Conservation (phyloP, 179 eudicot genomes). For the Pouteria campechiana region DNA sequence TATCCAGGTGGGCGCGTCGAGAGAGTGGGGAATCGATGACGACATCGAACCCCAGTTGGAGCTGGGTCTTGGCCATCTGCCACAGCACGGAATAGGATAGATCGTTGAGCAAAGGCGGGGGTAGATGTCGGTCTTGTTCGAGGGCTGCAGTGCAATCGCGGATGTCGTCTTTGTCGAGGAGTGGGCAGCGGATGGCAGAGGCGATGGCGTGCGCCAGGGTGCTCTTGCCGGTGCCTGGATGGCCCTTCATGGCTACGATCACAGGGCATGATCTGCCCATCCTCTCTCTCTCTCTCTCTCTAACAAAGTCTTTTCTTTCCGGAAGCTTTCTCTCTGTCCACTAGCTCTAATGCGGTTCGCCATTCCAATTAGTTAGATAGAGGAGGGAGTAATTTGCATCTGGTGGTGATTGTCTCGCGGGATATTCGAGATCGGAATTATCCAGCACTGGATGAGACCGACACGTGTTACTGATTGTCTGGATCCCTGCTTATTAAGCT, state of each 20-base stretch:
- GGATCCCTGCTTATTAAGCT: too few relatives aligned
- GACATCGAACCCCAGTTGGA: constrained; percentile 19
- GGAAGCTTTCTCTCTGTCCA: too few relatives aligned
- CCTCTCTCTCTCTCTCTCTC: neutral
- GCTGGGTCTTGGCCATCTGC: constrained; percentile 16
- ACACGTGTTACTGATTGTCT: too few relatives aligned
- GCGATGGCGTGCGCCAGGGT: constrained; percentile 58
- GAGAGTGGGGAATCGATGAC: constrained; percentile 34
- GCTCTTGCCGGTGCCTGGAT: constrained; percentile 74
- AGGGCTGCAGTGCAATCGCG: constrained; percentile 36
- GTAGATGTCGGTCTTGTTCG: constrained; percentile 11
- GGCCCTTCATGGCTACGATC: constrained; percentile 78
- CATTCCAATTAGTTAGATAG: too few relatives aligned
- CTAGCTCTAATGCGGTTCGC: too few relatives aligned
- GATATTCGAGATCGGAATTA: too few relatives aligned
- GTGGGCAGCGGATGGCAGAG: constrained; percentile 33
- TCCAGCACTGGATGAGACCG: too few relatives aligned
- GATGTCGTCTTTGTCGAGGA: constrained; percentile 74
- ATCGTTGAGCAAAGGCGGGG: constrained; percentile 34
- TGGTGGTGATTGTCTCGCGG: too few relatives aligned
- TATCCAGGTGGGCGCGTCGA: constrained; percentile 16
- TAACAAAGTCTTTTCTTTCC: too few relatives aligned
- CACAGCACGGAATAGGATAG: constrained; percentile 25
- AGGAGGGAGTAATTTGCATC: too few relatives aligned
- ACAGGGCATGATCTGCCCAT: constrained; percentile 1